Conservation (phyloP, 2,329 filamentous ascomycete genomes). For the Tolypocladium ovalisporum region DNA sequence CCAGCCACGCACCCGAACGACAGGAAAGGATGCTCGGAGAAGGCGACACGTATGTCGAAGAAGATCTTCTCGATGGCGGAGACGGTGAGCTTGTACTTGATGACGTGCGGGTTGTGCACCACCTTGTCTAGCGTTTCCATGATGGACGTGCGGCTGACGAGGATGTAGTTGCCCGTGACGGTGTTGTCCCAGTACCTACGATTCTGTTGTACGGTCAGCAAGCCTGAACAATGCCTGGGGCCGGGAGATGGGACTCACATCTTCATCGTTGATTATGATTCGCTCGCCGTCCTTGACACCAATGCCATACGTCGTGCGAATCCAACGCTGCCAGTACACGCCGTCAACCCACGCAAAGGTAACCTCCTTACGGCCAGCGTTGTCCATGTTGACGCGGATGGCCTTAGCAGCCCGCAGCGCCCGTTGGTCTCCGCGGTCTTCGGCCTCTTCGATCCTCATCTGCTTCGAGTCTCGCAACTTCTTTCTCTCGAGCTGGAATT, state of each 20-base stretch:
- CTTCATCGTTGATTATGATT: slow-evolving; percentile 94
- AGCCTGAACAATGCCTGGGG: too few relatives aligned
- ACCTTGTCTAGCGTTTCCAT: slow-evolving; percentile 74
- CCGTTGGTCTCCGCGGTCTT: slow-evolving; percentile 83
- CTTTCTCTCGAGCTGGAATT: slow-evolving; percentile 87
- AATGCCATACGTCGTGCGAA: slow-evolving; percentile 88
- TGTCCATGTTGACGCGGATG: slow-evolving; percentile 84
- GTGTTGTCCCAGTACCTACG: slow-evolving; percentile 93
- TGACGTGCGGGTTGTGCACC: slow-evolving; percentile 55
- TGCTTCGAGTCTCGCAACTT: slow-evolving; percentile 92
- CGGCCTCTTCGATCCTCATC: slow-evolving; percentile 87
- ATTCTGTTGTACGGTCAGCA: slow-evolving; percentile 42
- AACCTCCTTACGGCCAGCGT: slow-evolving; percentile 77
- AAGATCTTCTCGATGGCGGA: slow-evolving; percentile 61
- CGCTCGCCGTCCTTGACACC: slow-evolving; percentile 80
- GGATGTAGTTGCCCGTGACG: slow-evolving; percentile 79
- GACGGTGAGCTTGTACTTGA: slow-evolving; percentile 69
- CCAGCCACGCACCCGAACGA: slow-evolving; percentile 46
- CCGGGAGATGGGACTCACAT: slow-evolving; percentile 49
- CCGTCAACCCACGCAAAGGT: slow-evolving; percentile 96
- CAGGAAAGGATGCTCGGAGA: slow-evolving; percentile 48
- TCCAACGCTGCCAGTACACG: slow-evolving; percentile 95
- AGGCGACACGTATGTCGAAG: slow-evolving; percentile 49
- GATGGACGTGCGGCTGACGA: slow-evolving; percentile 80
- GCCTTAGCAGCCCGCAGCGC: slow-evolving; percentile 79